Evolutionary conservation across 345 rosid genomes (phyloP).

Genomic region (Rhizophora apiculata): DNA sequence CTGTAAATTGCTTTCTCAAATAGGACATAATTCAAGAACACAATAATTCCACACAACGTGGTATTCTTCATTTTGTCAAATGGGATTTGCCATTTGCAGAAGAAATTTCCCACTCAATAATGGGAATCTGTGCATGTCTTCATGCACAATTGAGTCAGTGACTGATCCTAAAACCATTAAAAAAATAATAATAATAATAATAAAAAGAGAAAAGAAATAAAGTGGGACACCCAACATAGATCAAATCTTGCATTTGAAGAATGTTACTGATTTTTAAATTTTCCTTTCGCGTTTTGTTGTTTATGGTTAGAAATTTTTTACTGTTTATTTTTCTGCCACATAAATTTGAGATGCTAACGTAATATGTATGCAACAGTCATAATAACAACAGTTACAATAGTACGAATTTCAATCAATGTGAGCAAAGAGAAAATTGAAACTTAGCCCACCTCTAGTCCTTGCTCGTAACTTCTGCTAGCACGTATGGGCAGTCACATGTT

Average conservation of each 20-base stretch:
- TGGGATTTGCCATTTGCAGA: neutral
- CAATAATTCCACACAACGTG: neutral
- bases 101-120: neutral
- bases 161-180: neutral
- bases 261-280: no score
- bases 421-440: neutral
- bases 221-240: neutral
- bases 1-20: neutral
- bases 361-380: no score
- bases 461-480: conserved; percentile 9
- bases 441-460: neutral
- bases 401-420: neutral
- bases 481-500: conserved; percentile 47
- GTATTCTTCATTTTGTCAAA: neutral
- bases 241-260: neutral
- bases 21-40: neutral
- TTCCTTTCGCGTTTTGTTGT: no score
- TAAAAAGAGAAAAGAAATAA: no score
- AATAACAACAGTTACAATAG: no score
- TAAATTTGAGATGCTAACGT: no score
- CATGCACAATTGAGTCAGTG: neutral
- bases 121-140: neutral
- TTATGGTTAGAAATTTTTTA: no score
- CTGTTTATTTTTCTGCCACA: no score
- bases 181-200: no score